phyloP scores from a whole-genome alignment of 768 basidiomycete species.

The Lactarius evosmus region DNA sequence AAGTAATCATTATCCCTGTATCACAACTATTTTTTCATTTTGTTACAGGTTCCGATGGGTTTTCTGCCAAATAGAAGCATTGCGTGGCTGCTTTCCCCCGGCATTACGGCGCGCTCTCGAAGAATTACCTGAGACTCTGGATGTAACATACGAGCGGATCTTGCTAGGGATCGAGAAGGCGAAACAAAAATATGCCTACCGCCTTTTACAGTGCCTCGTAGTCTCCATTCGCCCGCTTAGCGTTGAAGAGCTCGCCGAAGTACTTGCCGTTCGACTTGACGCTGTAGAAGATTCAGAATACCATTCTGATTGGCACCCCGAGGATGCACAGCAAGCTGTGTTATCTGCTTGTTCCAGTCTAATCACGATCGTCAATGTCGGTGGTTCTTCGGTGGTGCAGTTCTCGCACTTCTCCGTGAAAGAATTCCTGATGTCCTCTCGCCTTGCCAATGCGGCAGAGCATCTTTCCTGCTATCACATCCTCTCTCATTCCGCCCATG shows the following conservation, averaged over 20 bases:
- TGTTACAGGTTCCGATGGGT: constrained; percentile 7
- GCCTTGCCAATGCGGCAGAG: background rate
- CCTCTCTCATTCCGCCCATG: background rate
- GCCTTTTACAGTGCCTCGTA: constrained; percentile 1
- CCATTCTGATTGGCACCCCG: background rate
- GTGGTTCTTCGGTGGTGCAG: background rate
- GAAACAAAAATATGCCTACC: constrained; percentile 6
- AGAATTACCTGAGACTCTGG: background rate
- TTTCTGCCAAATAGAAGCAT: background rate
- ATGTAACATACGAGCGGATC: background rate
- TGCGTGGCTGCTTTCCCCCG: background rate
- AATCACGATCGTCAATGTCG: background rate
- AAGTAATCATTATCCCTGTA: background rate
- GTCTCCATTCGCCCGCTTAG: constrained; percentile 12
- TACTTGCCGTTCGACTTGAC: constrained; percentile 2
- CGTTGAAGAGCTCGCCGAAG: constrained; percentile 7
- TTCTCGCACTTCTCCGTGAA: constrained; percentile 13
- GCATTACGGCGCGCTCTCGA: background rate
- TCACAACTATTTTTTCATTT: background rate
- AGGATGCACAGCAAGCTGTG: background rate
- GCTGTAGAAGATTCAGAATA: background rate
- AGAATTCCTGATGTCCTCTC: constrained; percentile 14
- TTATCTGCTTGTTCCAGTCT: constrained; percentile 14
- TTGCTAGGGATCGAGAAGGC: background rate
- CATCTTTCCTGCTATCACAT: background rate